Evolutionary conservation across 2,329 filamentous ascomycete genomes (phyloP), one percentile per base, ranked within the genome.

Genomic region (Tolypocladium pustulatum): DNA sequence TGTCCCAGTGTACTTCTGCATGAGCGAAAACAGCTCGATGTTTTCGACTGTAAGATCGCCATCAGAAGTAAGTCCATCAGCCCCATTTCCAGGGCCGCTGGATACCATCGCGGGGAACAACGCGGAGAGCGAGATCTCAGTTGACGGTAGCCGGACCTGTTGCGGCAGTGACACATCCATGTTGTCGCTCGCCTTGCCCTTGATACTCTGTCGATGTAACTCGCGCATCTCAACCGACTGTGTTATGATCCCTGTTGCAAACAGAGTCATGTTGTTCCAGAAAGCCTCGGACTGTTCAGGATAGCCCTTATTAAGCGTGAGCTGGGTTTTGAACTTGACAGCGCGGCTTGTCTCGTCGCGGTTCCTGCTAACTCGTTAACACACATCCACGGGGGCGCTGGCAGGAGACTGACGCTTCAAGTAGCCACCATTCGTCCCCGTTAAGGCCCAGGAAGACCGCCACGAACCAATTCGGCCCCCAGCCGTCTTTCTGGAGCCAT

Each of bases 361-460:
- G 57, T 68, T 67, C 36, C 72, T 72, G 38, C 13, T 15, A 25
- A 3, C 12, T 38, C 55, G 58, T 68, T 60, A 68, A 65, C 56
- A 25, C 34, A 13, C 20, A 20, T 8, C 17, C 4, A 5, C 9
- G 5, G 30, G 4, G 30, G 38, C 30, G 2, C 8, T 3, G 32
- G 20, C 20, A 38, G 20, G 49, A 46, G 3, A 57, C 81, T 74
- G 75, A 85, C 80, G 83, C 71, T 71, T 87, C 81, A 57, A 90
- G 76, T 60, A 92, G 75, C 85, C 87, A 92, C 89, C 90, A 96
- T 61, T 81, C 81, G 68, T 94, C 89, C 57, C 90, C 89, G 66
- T 81, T 79, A 67, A 89, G 78, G 68, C 87, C 86, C 69, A 91
- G 80, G 57, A 85, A 84, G 53, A 88, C 80, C 63, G 86, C 85